Base-by-base conservation (phyloP, 371 early-diverging fungal species). In the Apophysomyces variabilis region DNA sequence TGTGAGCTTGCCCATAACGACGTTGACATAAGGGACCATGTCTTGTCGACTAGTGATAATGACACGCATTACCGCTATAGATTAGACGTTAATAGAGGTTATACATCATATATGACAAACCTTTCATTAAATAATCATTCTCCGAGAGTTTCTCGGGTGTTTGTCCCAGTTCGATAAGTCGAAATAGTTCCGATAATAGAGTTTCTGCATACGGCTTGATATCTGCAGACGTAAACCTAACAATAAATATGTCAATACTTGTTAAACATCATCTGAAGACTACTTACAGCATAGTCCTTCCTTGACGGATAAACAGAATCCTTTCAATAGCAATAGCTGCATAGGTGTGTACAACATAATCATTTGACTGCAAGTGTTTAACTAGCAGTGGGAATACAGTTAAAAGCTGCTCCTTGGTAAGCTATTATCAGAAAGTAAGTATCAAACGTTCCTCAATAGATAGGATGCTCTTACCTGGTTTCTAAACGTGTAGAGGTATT, bases 311-410 rank as follows among this genome's bases (percentile, higher is more conserved):
- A 60, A 93, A 88, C 70, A 98, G 75, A 66, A 99, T 89, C 36
- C 95, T 89, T 71, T 98, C 98, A 47, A 97, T 85, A 37, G 93
- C 87, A 26, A 96, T 90, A 14, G 99, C 93, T 16, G 97, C 92
- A 73, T 95, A 99, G 9, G 97, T 95, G 70, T 93, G 82, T 1
- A 98, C 98, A 0, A 93, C 94, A 57, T 89, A 89, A 71, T 93
- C 89, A 11, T 82, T 73, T 9, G 93, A 91, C 43, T 84, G 84
- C 66, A 99, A 77, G 72, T 96, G 96, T 39, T 84, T 79, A n/a
- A 90, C 86, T 35, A 97, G 72, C 21, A 91, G 69, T 13, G 96
- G 96, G 45, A 97, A 79, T 0, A 94, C 90, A 18, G 87, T 79
- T 38, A 87, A 65, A 18, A 95, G 75, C 65, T 95, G 90, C 1